phyloP scores from a whole-genome alignment of 345 rosid genomes.

The Citrus cavaleriei region DNA sequence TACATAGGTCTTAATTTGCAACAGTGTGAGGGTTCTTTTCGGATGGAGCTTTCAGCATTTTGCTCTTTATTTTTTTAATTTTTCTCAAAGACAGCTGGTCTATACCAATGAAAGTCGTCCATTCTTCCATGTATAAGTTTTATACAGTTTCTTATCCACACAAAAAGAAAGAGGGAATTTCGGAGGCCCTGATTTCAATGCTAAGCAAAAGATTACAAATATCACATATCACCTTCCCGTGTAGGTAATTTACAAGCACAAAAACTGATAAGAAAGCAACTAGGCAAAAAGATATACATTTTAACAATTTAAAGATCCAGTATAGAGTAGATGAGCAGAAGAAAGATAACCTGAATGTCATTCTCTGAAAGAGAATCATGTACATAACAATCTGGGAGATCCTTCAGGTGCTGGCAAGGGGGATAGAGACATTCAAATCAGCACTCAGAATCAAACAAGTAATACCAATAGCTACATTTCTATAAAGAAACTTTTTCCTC shows the following conservation, averaged over 20 bases:
- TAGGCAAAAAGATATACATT: neutral
- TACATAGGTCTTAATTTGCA: neutral
- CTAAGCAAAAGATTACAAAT: neutral
- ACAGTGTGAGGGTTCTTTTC: neutral
- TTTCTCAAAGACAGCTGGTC: no score
- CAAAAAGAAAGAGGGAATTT: neutral
- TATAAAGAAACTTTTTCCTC: neutral
- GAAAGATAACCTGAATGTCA: constrained; percentile 63
- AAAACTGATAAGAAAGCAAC: neutral
- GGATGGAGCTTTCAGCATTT: neutral
- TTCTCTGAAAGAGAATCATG: constrained; percentile 80
- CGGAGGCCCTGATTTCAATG: neutral
- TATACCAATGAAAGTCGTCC: neutral
- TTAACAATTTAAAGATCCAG: neutral
- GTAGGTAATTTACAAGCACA: neutral
- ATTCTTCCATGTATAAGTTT: neutral
- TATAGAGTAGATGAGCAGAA: neutral
- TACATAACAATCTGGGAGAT: constrained; percentile 61
- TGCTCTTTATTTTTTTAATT: neutral
- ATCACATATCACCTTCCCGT: neutral
- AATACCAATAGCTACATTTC: neutral
- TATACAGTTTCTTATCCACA: neutral
- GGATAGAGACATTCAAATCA: constrained; percentile 19
- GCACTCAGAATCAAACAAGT: constrained; percentile 5
- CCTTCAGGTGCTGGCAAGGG: constrained; percentile 52